Evolutionary conservation across 176 grass and related monocot genomes (phyloP).

Genomic region (Thinopyrum elongatum): DNA sequence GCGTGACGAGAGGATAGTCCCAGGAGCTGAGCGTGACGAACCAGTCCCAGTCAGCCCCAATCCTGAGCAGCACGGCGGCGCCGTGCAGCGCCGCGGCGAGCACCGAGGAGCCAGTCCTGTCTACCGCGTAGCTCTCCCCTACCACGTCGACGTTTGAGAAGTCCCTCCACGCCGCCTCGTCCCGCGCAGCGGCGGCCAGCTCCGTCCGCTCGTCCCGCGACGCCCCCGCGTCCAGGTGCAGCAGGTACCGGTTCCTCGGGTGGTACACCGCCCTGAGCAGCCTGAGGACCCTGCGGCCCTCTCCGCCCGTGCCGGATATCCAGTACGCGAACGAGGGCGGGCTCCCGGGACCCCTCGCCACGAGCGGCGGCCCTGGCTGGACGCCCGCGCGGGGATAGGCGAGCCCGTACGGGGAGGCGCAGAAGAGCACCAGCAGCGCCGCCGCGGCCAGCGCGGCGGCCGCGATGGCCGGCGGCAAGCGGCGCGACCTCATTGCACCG

Average conservation of each 20-base stretch:
- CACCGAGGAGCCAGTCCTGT: constrained; percentile 38
- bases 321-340: constrained; percentile 56
- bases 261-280: constrained; percentile 55
- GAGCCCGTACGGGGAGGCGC: not conserved
- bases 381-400: not conserved
- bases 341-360: not conserved
- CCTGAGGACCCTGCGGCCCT: constrained; percentile 31
- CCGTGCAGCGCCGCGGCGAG: constrained; percentile 61
- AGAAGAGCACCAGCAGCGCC: constrained; percentile 10
- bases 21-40: constrained; percentile 58
- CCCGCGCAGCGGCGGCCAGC: constrained; percentile 18
- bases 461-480: constrained; percentile 7
- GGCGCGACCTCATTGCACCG: not conserved
- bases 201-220: constrained; percentile 7
- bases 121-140: constrained; percentile 35
- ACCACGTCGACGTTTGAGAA: constrained; percentile 54
- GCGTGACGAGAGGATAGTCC: constrained; percentile 70
- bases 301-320: constrained; percentile 62
- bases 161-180: constrained; percentile 21
- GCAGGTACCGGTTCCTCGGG: constrained; percentile 59
- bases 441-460: not conserved
- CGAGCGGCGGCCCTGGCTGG: not conserved
- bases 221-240: constrained; percentile 55
- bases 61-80: constrained; percentile 53
- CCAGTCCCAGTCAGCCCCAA: constrained; percentile 52